Evolutionary conservation across 2,329 filamentous ascomycete genomes (phyloP), one percentile per base, ranked within the genome.

Genomic region (Arthroderma sp.): DNA sequence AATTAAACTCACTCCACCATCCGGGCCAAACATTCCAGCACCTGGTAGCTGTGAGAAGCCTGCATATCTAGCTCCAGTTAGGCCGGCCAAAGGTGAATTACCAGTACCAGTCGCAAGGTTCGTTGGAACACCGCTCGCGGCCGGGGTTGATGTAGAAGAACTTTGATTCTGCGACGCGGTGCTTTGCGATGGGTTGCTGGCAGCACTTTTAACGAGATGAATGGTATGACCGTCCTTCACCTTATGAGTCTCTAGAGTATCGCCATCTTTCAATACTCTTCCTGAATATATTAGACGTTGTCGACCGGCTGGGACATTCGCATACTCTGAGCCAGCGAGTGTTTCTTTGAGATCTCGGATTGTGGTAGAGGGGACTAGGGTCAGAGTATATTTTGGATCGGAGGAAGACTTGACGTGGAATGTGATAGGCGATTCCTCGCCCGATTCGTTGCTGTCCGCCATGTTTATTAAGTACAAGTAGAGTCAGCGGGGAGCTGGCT

Each of bases 341-440:
- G 89, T 94, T 50, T 75, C 77, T 74, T 98, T 98, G 55, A 98
- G 76, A 49, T 95, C 87, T 46, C 77, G 73, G 37, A 96, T 82
- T 5, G 82, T 83, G 40, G 82, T 85, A 32, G 78, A 76, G 52
- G 83, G 75, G 47, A 83, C 67, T 59, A 96, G 80, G 46, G 86
- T 93, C 61, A 98, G 71, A 43, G 77, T 80, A 60, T 86, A 88
- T 64, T 83, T 86, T 61, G 77, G 80, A 61, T 95, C 88, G 56
- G 81, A 83, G n/a, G 86, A 88, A n/a, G 85, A 85, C 72, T 96
- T 98, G 67, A 98, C 81, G 69, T 87, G 91, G 77, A 98, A 96
- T 63, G 85, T 94, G 68, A 98, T 70, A 57, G 88, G 80, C 57
- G 80, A 69, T 59, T 88, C 85, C 56, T 78, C 74, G 45, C 70